Evolutionary conservation across 176 grass and related monocot species (phyloP), one percentile per base, ranked within the genome.

Genomic region (Avena atlantica): DNA sequence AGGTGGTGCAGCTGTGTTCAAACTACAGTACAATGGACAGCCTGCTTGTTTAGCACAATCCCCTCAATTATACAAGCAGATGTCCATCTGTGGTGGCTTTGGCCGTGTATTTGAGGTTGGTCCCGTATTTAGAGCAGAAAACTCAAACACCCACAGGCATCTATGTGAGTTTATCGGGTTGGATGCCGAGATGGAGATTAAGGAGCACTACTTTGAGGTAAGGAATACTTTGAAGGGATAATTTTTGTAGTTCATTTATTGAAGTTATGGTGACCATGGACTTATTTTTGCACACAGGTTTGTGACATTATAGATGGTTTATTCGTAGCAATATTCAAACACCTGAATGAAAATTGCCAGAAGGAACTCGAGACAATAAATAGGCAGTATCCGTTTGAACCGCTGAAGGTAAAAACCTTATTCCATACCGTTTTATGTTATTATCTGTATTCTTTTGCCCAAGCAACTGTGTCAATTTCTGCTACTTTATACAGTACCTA

Each of bases 181-280:
- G 78, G 97, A 99, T 89, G 92, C 89, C 57, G 97, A 99, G 63
- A 91, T 99, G 97, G 94, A 96, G 84, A 94, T 99, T 21, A 96
- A 94, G 86, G 94, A 99, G 67, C 97, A 99, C 56, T 99, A 96
- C 74, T 99, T 94, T 78, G 97, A 99, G 94, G 97, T 94, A 89
- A 42, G 80, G 59, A 80, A 44, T 57, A 56, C 36, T 64, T 53
- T 53, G 24, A 19, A 50, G 21, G 68, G 37, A 63, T 60, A 8
- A 56, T 82, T 78, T 8, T 0, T 85, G 40, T 37, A 57, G 17
- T 53, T 74, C 9, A 55, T 79, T 77, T 11, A 56, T 11, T 12
- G 25, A 77, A 56, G 29, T 67, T 10, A 12, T 78, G n/a, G 48
- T 70, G 55, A 67, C 70, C 29, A 47, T 65, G 0, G 40, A 53